Base-by-base conservation (phyloP, 306 rosid genomes). In the Lathyrus aphaca region DNA sequence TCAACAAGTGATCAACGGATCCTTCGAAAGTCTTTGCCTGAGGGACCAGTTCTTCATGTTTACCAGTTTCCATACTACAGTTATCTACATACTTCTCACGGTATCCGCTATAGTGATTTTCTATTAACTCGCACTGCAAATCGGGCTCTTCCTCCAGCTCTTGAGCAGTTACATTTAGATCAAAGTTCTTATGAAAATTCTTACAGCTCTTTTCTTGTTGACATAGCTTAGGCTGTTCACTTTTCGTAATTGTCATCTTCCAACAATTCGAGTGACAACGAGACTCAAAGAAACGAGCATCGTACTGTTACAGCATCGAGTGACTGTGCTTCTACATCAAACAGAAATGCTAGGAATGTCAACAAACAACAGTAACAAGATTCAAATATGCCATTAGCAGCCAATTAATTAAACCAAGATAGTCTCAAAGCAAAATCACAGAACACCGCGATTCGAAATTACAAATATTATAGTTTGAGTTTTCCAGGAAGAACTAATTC, bases 111-210 rank as follows among this genome's bases (percentile, higher is more conserved):
- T 17, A 5, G 10, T n/a, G 15, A 10, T 62, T 68, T 45, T 74
- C 64, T 40, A 62, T 11, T 23, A 69, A 58, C 30, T 56, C 39
- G 29, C 60, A 29, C 66, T 64, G 60, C 71, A 56, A 35, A 21
- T 66, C 44, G 17, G 60, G 55, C 32, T 66, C 57, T 69, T 57
- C 55, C 56, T 69, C 66, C 51, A 12, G 21, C 54, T 65, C 69
- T 64, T 38, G 44, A 75, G 73, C 67, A 75, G 70, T 56, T 49
- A 49, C 66, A 64, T 75, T 80, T 39, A 65, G 65, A 48, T 66
- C 76, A 13, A 80, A 19, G 12, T 59, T 50, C 23, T 37, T 71
- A 44, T 35, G 44, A 35, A 76, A 53, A 44, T 35, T 35, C 40
- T 12, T 67, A 29, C 43, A 51, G 38, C 19, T 18, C 35, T 66